These are phyloP conservation scores for Ophiostoma quercus DNA, from an alignment of 2,329 filamentous ascomycete species.

Conservation along the genomic window DNA sequence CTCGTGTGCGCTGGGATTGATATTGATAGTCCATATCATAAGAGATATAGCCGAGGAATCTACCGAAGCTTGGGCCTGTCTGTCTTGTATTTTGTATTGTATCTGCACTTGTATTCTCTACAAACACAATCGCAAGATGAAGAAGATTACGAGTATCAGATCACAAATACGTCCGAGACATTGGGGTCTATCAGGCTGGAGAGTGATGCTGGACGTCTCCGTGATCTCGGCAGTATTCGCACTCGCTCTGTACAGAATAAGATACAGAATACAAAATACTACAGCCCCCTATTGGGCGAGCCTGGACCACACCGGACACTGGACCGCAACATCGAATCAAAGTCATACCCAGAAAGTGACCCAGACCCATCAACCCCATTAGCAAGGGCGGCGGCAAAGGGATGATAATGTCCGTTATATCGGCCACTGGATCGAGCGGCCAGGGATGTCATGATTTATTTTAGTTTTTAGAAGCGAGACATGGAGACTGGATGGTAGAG, in stretches of 20 bases:
- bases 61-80: constrained; percentile 7
- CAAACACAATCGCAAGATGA: not conserved
- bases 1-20: constrained; percentile 2
- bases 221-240: not conserved
- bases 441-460: not conserved
- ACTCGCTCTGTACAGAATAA: too few species aligned
- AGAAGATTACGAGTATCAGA: not conserved
- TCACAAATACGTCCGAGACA: not conserved
- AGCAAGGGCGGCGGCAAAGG: constrained; percentile 5
- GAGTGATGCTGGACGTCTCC: not conserved
- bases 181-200: constrained; percentile 1
- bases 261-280: too few species aligned
- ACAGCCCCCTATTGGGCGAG: too few species aligned
- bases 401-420: not conserved
- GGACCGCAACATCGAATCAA: not conserved
- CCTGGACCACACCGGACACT: not conserved
- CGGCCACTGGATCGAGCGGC: not conserved
- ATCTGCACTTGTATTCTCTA: too few species aligned
- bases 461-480: not conserved
- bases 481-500: not conserved
- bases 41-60: not conserved
- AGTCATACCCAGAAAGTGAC: not conserved
- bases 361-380: not conserved
- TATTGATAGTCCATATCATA: not conserved
- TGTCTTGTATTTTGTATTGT: not conserved